Evolutionary conservation across 139 green algal genomes (phyloP), one percentile per base, ranked within the genome.

Genomic region (Tetradesmus obliquus): DNA sequence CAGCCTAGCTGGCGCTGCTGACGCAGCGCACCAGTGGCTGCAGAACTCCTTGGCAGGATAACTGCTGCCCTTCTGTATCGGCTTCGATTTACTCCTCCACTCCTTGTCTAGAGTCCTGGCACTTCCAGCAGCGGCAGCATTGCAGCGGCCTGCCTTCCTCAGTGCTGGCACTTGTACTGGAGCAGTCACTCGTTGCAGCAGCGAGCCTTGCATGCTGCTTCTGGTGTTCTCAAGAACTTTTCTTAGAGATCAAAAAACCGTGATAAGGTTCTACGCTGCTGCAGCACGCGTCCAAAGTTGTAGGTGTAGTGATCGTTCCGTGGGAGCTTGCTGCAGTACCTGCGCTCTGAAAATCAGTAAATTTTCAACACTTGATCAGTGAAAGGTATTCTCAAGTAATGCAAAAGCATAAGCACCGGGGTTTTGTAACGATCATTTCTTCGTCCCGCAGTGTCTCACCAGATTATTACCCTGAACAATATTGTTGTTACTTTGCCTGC

Each of bases 21-120:
- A 76, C 66, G 66, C 66, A 76, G 66, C 66, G 66, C 66, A 76
- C 66, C 98, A 99, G 58, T 96, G 94, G 89, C 90, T 97, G 96
- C 97, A 99, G 91, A 96, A 94, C 92, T 99, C 95, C 86, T 98
- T 97, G 54, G 97, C 97, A 8, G 97, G 97, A 82, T 99, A 99
- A 58, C 17, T 91, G 88, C 94, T 95, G 69, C 97, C 97, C 1
- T 94, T 91, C 71, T 95, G 91, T 54, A 99, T 98, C 22, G 97
- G 97, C 53, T 93, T 92, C 0, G 96, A 91, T 60, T 92, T 87
- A 5, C 5, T 55, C 10, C 88, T 55, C 88, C 88, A 91, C 32
- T 87, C 57, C n/a, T 62, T 79, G 60, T 91, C 88, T 54, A 91
- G n/a, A 3, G 57, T 51, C 24, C 22, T 51, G 24, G 76, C 76